These are phyloP conservation scores for Ustilago crameri DNA, from an alignment of 1,284 basidiomycete species.

Conservation along the genomic window DNA sequence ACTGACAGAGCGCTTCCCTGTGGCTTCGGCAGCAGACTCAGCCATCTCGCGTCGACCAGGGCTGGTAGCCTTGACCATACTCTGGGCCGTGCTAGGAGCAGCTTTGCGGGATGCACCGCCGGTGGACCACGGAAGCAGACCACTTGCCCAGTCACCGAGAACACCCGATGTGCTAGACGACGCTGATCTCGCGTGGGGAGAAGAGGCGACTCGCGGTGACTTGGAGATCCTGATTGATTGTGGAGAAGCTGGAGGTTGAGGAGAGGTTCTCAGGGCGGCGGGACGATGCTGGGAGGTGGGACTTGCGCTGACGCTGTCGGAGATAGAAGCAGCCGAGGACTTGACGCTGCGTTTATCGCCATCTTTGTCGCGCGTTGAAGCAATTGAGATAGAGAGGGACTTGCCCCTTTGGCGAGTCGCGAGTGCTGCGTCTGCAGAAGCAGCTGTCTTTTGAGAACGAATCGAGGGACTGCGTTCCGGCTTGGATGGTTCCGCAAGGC, in stretches of 20 bases:
- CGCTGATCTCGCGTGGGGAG: slow-evolving; percentile 25
- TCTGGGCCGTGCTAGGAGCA: slow-evolving; percentile 39
- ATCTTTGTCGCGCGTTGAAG: slow-evolving; percentile 25
- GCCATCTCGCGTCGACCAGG: slow-evolving; percentile 42
- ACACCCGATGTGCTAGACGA: slow-evolving; percentile 33
- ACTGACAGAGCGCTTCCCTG: slow-evolving; percentile 33
- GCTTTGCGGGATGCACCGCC: slow-evolving; percentile 41
- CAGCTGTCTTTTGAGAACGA: slow-evolving; percentile 24
- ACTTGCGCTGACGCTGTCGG: slow-evolving; percentile 30
- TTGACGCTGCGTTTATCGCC: slow-evolving; percentile 28
- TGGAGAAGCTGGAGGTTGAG: slow-evolving; percentile 28
- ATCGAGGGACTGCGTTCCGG: slow-evolving; percentile 27
- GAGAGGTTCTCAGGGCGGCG: slow-evolving; percentile 13
- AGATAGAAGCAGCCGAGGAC: slow-evolving; percentile 25
- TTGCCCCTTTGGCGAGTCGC: slow-evolving; percentile 28
- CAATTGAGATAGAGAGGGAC: slow-evolving; percentile 31
- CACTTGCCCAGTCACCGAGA: slow-evolving; percentile 54
- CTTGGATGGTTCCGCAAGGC: neutral
- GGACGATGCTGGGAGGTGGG: slow-evolving; percentile 19
- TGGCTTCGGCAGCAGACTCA: slow-evolving; percentile 11
- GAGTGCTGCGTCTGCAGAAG: slow-evolving; percentile 16
- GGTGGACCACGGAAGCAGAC: slow-evolving; percentile 47
- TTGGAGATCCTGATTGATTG: slow-evolving; percentile 26
- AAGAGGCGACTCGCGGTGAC: slow-evolving; percentile 15
- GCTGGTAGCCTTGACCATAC: slow-evolving; percentile 50